Conservation (phyloP, 1,139 yeast species). For the Magnusiomyces suaveolens region DNA sequence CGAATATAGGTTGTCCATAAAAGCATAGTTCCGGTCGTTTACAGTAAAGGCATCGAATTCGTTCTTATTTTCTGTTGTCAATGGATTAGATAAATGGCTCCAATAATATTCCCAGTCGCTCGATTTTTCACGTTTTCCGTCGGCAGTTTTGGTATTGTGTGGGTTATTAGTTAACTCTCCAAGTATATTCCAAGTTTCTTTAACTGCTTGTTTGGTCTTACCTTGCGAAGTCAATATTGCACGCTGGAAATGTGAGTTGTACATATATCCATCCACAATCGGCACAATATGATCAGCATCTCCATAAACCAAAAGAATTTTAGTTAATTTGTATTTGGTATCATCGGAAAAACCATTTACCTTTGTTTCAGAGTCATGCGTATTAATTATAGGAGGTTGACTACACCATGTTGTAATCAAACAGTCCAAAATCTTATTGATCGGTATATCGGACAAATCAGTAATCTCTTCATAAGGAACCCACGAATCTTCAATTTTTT, state of each 20-base stretch:
- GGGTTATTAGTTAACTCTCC: neutral
- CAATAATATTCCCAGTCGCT: slow-evolving; percentile 1
- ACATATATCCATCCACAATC: slow-evolving; percentile 8
- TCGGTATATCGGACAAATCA: slow-evolving; percentile 7
- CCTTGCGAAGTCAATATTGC: neutral
- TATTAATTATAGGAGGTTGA: neutral
- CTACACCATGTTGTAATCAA: neutral
- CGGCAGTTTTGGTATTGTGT: neutral
- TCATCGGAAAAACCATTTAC: neutral
- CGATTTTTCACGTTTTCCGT: neutral
- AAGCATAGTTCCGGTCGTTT: neutral
- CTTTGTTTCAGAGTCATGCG: neutral
- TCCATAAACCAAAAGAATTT: slow-evolving; percentile 9
- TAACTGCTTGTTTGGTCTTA: neutral
- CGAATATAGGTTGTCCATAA: neutral
- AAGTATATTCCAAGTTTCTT: neutral
- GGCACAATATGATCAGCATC: slow-evolving; percentile 11
- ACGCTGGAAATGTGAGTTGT: slow-evolving; percentile 4
- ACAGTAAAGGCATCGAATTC: neutral
- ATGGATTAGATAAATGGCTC: neutral
- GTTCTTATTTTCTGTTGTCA: neutral
- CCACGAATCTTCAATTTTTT: slow-evolving; percentile 10
- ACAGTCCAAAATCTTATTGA: slow-evolving; percentile 4
- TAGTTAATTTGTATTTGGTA: neutral
- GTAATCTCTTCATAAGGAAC: slow-evolving; percentile 9